Percentiles rank a stretch among this genome's conserved stretches.
Evolutionary conservation across 2,329 filamentous ascomycete genomes (phyloP).

Genomic region (Talaromyces sp.): DNA sequence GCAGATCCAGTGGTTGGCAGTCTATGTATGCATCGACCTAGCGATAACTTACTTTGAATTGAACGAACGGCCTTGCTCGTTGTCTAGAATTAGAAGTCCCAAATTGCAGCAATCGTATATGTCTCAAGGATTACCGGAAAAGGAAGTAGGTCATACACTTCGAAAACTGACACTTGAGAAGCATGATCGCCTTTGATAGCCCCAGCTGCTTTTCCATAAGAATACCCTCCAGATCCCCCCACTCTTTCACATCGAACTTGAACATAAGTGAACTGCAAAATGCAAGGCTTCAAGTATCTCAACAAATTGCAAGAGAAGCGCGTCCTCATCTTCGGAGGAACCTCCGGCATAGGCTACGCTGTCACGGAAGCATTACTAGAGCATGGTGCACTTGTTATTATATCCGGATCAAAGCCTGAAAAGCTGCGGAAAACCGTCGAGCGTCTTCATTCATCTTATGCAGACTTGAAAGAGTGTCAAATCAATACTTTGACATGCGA

Average conservation of each 20-base stretch:
- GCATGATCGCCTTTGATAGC: too few relatives aligned
- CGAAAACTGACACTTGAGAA: too few relatives aligned
- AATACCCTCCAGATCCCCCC: neutral
- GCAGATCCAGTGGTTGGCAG: neutral
- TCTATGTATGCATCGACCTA: neutral
- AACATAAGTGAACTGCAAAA: neutral
- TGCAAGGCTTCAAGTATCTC: constrained; percentile 9
- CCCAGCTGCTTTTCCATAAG: neutral
- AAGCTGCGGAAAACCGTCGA: constrained; percentile 41
- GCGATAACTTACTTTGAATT: neutral
- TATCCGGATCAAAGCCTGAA: constrained; percentile 45
- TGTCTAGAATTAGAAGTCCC: neutral
- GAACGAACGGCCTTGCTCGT: neutral
- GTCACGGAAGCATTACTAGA: constrained; percentile 52
- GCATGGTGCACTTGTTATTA: constrained; percentile 46
- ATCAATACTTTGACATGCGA: constrained; percentile 35
- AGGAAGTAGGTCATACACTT: neutral
- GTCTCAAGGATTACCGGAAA: constrained; percentile 11
- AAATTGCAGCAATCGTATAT: neutral
- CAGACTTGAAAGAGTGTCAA: constrained; percentile 39
- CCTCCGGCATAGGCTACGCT: constrained; percentile 51
- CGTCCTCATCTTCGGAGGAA: constrained; percentile 53
- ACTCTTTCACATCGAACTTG: too few relatives aligned
- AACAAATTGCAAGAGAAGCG: constrained; percentile 46
- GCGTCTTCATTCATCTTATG: constrained; percentile 44